Conservation (phyloP, 75 land plant genomes). For the Ceratopteris richardii region DNA sequence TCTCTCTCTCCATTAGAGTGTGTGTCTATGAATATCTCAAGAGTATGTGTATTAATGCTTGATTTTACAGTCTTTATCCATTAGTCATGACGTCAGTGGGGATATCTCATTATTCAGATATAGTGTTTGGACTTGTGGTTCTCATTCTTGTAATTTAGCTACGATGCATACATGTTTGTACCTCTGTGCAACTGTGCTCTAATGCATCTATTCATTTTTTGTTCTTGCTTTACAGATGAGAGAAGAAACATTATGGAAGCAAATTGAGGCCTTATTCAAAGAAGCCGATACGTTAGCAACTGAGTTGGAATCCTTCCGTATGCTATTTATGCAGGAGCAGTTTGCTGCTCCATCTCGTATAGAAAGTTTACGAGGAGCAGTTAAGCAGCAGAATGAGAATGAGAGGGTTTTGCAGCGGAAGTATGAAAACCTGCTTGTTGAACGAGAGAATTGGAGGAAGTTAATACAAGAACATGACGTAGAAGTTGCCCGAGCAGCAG, state of each 20-base stretch:
- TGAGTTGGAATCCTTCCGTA: slow-evolving; percentile 78
- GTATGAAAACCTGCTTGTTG: slow-evolving; percentile 57
- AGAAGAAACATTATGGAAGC: slow-evolving; percentile 57
- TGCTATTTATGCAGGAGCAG: slow-evolving; percentile 73
- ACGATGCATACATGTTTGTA: no score
- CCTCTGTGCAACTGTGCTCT: no score
- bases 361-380: slow-evolving; percentile 52
- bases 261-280: slow-evolving; percentile 68
- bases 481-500: slow-evolving; percentile 11
- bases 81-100: no score
- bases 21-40: no score
- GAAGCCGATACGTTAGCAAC: slow-evolving; percentile 76
- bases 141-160: no score
- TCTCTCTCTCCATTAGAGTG: no score
- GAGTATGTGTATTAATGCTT: no score
- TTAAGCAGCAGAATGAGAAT: slow-evolving; percentile 76
- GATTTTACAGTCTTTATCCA: no score
- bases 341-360: slow-evolving; percentile 70
- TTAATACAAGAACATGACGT: slow-evolving; percentile 40
- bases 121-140: no score
- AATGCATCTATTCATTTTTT: no score
- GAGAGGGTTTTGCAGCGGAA: slow-evolving; percentile 56
- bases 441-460: slow-evolving; percentile 44
- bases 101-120: no score
- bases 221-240: slow-evolving; percentile 38